A percentile compares a stretch with the other conserved stretches of the same genome.
These are phyloP conservation scores for Suzukiozyma palmioleophila DNA, from an alignment of 1,139 yeast genomes.

Conservation along the genomic window DNA sequence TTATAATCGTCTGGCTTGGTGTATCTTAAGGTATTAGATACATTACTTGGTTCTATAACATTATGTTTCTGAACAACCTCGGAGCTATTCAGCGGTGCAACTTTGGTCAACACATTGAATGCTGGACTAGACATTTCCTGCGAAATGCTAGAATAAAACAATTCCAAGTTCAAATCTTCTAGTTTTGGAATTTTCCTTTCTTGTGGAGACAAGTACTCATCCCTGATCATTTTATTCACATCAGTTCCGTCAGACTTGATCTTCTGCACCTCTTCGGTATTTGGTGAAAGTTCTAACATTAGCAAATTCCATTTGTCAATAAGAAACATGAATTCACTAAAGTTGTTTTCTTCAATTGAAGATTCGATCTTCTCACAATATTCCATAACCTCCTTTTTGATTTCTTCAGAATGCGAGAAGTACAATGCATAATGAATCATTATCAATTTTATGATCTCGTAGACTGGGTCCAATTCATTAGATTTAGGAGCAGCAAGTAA, in stretches of 20 bases:
- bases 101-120: constrained; percentile 6
- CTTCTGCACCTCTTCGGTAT: constrained; percentile 7
- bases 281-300: constrained; percentile 36
- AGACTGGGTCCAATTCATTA: constrained; percentile 65
- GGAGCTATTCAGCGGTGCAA: neutral
- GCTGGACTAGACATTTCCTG: constrained; percentile 13
- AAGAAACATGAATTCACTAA: constrained; percentile 29
- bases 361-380: constrained; percentile 29
- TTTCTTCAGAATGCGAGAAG: constrained; percentile 35
- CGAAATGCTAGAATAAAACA: constrained; percentile 22
- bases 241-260: constrained; percentile 6
- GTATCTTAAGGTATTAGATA: constrained; percentile 4
- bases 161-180: constrained; percentile 22
- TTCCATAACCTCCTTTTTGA: constrained; percentile 30
- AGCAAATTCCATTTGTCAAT: constrained; percentile 42
- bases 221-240: constrained; percentile 27
- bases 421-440: constrained; percentile 41
- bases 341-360: constrained; percentile 31
- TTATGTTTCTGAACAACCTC: neutral
- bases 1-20: constrained; percentile 20
- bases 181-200: constrained; percentile 14
- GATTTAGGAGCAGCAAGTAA: constrained; percentile 43
- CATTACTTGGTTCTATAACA: constrained; percentile 8
- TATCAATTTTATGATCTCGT: constrained; percentile 58
- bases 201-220: constrained; percentile 19